Evolutionary conservation across 352 stramenopile species (phyloP), one percentile per base, ranked within the genome.

Genomic region (Elongisporangium anandrum): DNA sequence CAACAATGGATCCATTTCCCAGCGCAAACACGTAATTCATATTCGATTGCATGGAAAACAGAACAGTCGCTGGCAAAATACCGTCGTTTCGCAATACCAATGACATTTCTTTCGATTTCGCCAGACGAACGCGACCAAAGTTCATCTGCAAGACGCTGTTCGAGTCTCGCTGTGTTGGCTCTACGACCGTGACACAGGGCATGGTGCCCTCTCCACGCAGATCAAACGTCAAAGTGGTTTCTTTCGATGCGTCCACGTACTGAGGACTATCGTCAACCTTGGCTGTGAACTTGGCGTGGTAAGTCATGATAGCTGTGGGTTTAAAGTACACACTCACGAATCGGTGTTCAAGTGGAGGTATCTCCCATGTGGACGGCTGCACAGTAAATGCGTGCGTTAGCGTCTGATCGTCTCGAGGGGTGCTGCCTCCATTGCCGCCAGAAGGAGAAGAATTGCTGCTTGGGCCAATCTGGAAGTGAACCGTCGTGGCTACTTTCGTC

Each of bases 281-380:
- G 2, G 93, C 95, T 13, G 52, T 57, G 61, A 98, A 98, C 0
- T 68, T 59, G 6, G 83, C 88, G 5, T 78, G 67, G 55, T 97
- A 98, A 22, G 75, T 69, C 5, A 76, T 71, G 56, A 98, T 97
- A 17, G 88, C 87, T 0, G 66, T 85, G 16, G 94, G 93, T 4
- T 92, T 91, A 56, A 98, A 98, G 74, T 98, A 94, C 1, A 97
- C 85, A 19, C 85, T 97, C 8, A 98, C 91, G 55, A 97, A 98
- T 6, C 90, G 90, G 57, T 98, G 76, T 66, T 98, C 95, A 23
- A 98, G 90, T 9, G 95, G 85, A 47, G 95, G 94, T 24, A 98
- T 98, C 34, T 98, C 94, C 83, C 90, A 96, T 48, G 85, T 68
- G 20, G 85, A 68, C 4, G 95, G 94, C 59, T 98, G 91, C 20